Evolutionary conservation across 1,139 yeast genomes (phyloP).

Genomic region (Blastobotrys ciferrii): DNA sequence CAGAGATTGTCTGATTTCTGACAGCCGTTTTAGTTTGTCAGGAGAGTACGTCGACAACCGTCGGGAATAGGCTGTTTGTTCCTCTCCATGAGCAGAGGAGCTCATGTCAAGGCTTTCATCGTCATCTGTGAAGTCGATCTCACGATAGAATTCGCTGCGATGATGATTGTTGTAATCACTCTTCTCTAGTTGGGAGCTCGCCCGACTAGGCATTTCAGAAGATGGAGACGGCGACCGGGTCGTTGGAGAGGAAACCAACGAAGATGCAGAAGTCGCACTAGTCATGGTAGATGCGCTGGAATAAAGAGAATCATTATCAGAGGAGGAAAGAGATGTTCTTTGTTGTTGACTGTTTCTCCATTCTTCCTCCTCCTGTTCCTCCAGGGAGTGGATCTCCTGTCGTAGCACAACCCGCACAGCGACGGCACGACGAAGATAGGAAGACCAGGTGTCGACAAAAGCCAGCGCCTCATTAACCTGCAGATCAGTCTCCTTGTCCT

Average conservation of each 20-base stretch:
- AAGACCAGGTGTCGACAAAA: constrained; percentile 38
- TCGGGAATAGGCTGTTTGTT: neutral
- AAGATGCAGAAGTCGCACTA: constrained; percentile 13
- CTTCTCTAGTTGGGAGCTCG: neutral
- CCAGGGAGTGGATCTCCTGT: constrained; percentile 31
- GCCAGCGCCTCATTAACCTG: constrained; percentile 32
- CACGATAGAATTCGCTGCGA: neutral
- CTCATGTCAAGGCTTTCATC: constrained; percentile 5
- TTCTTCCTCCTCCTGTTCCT: constrained; percentile 26
- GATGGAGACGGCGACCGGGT: constrained; percentile 1
- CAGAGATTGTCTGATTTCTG: constrained; percentile 20
- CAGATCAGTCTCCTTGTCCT: neutral
- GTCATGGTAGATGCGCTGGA: constrained; percentile 12
- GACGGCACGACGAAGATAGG: constrained; percentile 35
- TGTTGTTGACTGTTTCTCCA: constrained; percentile 17
- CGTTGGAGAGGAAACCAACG: constrained; percentile 1
- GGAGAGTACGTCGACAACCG: constrained; percentile 3
- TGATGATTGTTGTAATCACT: neutral
- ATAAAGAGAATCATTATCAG: constrained; percentile 11
- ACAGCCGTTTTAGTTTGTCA: constrained; percentile 12
- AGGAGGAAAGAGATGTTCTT: constrained; percentile 1
- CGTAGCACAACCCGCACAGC: constrained; percentile 35
- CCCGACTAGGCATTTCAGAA: neutral
- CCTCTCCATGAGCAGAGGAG: neutral
- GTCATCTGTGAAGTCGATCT: constrained; percentile 9